These are phyloP conservation scores for Colletotrichum salicis DNA, from an alignment of 2,329 filamentous ascomycete species.

Conservation along the genomic window DNA sequence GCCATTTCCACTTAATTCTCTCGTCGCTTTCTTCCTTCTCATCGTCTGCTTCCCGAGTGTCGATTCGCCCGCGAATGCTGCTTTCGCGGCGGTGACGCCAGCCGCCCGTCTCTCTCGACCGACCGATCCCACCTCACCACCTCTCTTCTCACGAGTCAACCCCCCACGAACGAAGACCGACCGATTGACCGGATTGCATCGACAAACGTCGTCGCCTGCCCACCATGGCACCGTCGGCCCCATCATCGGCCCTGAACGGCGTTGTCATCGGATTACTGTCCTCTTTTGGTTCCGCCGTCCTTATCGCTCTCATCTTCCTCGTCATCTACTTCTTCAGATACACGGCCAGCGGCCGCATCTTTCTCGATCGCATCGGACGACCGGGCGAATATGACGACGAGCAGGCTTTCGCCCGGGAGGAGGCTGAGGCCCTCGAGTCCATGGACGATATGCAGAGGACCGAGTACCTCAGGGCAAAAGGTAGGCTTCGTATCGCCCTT, in stretches of 20 bases:
- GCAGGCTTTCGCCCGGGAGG: constrained; percentile 91
- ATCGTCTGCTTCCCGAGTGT: not conserved
- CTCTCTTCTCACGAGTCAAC: not conserved
- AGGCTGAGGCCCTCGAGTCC: constrained; percentile 91
- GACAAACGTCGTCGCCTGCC: constrained; percentile 30
- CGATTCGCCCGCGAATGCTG: constrained; percentile 33
- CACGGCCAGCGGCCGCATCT: constrained; percentile 86
- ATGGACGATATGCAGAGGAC: constrained; percentile 94
- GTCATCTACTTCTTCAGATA: constrained; percentile 95
- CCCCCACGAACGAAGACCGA: constrained; percentile 11
- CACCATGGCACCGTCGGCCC: constrained; percentile 40
- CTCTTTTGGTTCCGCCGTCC: constrained; percentile 88
- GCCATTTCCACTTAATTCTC: not conserved
- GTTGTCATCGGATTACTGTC: constrained; percentile 95
- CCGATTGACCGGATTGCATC: constrained; percentile 26
- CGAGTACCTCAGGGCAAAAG: constrained; percentile 95
- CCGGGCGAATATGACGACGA: constrained; percentile 98
- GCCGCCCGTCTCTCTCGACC: constrained; percentile 35
- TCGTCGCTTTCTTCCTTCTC: not conserved
- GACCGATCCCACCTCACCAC: constrained; percentile 21
- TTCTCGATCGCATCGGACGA: constrained; percentile 90
- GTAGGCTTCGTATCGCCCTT: constrained; percentile 60
- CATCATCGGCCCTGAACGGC: constrained; percentile 69
- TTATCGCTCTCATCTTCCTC: constrained; percentile 82
- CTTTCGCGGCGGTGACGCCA: constrained; percentile 38